Conservation (phyloP, 2,329 filamentous ascomycete species). For the Emergomyces pasteurianus region DNA sequence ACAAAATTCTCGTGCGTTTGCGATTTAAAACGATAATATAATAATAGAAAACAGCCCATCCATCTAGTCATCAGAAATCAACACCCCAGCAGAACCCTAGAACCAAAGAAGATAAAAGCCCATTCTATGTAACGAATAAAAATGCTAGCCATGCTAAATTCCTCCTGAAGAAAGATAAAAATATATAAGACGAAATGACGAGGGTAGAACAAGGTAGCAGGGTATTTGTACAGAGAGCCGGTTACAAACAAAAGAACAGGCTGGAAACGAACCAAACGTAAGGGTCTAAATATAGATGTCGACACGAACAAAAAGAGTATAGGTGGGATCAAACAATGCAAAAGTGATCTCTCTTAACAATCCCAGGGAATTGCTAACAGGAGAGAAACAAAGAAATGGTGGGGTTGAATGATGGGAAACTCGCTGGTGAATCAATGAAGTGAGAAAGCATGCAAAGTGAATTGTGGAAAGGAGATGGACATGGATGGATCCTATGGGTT, state of each 20-base stretch:
- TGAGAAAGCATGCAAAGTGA: conserved; percentile 8
- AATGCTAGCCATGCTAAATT: background rate
- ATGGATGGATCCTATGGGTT: conserved; percentile 1
- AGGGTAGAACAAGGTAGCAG: background rate
- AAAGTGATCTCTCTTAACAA: conserved; percentile 1
- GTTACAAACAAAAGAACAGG: background rate
- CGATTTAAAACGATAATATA: background rate
- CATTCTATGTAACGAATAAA: background rate
- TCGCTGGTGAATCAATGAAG: background rate
- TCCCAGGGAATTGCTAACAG: background rate
- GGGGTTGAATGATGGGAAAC: conserved; percentile 30
- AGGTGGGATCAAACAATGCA: background rate
- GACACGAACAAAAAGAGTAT: conserved; percentile 1
- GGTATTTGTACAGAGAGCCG: background rate
- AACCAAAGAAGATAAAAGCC: background rate
- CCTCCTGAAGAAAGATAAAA: conserved; percentile 3
- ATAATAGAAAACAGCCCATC: background rate
- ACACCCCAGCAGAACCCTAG: background rate
- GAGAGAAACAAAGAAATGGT: conserved; percentile 41
- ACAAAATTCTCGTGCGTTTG: background rate
- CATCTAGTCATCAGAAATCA: background rate
- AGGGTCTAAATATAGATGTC: background rate
- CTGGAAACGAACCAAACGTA: background rate
- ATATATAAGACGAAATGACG: conserved; percentile 5
- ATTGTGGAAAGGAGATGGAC: conserved; percentile 4